Evolutionary conservation across 2,329 filamentous ascomycete species (phyloP), one percentile per base, ranked within the genome.

Genomic region (Bipolaris victoriae): DNA sequence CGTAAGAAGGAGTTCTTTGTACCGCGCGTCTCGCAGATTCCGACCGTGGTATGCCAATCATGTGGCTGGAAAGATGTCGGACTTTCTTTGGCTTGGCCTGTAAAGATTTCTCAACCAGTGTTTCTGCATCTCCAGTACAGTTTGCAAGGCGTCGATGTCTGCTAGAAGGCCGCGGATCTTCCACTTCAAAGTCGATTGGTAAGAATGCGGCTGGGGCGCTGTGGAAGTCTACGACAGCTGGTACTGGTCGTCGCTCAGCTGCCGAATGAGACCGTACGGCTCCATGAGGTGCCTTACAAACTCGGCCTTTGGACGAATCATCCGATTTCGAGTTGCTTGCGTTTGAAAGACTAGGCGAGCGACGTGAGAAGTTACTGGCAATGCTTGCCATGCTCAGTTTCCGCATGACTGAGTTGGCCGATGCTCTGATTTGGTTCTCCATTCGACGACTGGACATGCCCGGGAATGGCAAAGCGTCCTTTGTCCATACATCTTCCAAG

Each of bases 371-470:
- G 46, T 89, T 89, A 64, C 85, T 89, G 13, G 90, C 84, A 62
- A 95, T 89, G 73, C 88, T 92, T 47, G 89, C 88, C 69, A 91
- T 88, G 76, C 91, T 96, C 61, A 97, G 83, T 73, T 93, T 96
- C 50, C 92, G 86, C 80, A 97, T 96, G 70, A 97, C 86, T 0
- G 90, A 90, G 35, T 91, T 92, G 11, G 92, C 90, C n/a, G 90
- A 92, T 39, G 86, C 86, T 49, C 90, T 84, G 45, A 95, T 88
- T 3, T 91, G 80, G 69, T 90, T 86, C 66, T 96, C 90, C 78
- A 79, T 86, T 75, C 73, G 86, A 75, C 78, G 87, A 75, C 76
- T 81, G 31, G 84, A 85, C 85, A 97, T 93, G 1, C 92, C 92
- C 15, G 93, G 92, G 70, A 90, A 95, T 1, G 92, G 92, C 40